Evolutionary conservation across 1,284 basidiomycete species (phyloP).

Genomic region (Ustilago shanxiensis): DNA sequence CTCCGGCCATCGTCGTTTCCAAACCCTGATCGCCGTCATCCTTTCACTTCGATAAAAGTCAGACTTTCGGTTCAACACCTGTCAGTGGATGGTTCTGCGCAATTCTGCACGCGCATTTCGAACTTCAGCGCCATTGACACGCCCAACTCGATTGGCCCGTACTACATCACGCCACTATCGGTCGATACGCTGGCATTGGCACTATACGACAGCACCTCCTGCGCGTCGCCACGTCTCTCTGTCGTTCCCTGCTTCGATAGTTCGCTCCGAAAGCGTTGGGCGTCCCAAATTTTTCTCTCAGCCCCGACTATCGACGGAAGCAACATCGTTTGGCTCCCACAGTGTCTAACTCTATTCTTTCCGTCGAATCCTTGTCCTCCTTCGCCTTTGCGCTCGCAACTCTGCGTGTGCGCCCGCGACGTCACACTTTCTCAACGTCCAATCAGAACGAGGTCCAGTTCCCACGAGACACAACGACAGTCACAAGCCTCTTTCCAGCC

Average conservation of each 20-base stretch:
- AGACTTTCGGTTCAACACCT: background rate
- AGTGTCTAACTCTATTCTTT: background rate
- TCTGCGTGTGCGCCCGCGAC: background rate
- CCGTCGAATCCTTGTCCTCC: background rate
- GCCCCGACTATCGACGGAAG: constrained; percentile 18
- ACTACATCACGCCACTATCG: background rate
- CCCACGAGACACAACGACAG: constrained; percentile 6
- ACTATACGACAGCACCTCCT: constrained; percentile 12
- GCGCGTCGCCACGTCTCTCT: constrained; percentile 7
- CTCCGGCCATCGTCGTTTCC: background rate
- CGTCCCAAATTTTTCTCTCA: background rate
- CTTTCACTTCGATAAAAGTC: background rate
- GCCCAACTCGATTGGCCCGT: background rate
- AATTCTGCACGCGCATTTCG: background rate
- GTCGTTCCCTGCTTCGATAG: background rate
- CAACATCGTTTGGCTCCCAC: background rate
- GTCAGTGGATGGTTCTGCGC: background rate
- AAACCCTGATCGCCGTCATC: background rate
- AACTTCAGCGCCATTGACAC: background rate
- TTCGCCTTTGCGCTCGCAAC: background rate
- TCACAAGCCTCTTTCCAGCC: background rate
- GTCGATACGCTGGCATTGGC: constrained; percentile 3
- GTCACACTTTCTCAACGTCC: background rate
- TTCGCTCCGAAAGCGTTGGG: background rate
- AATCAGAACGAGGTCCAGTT: background rate